These are phyloP conservation scores for Cichorium intybus DNA, from an alignment of 140 eudicot genomes.

Conservation along the genomic window DNA sequence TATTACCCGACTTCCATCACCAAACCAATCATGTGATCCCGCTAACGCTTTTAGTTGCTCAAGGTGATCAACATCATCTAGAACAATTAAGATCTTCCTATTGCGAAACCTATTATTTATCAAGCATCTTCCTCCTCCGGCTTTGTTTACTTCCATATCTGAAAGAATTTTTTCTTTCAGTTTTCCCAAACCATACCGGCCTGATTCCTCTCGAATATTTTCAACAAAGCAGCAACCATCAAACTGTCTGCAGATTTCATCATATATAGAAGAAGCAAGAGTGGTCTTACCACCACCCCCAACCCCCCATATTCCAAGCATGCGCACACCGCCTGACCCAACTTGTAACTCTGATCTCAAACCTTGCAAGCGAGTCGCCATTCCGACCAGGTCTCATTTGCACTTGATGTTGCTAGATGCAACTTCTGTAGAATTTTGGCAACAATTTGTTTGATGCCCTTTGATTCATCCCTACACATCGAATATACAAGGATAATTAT, in stretches of 20 bases:
- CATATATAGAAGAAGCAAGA: background rate
- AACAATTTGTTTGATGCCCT: slow-evolving; percentile 8
- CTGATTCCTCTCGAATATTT: background rate
- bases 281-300: slow-evolving; percentile 12
- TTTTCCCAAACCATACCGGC: background rate
- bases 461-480: slow-evolving; percentile 5
- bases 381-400: background rate
- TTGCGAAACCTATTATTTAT: too few species aligned
- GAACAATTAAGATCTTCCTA: too few species aligned
- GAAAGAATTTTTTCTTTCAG: too few species aligned
- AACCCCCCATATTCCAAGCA: slow-evolving; percentile 9
- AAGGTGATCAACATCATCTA: too few species aligned
- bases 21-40: too few species aligned
- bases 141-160: too few species aligned
- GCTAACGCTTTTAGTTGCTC: too few species aligned
- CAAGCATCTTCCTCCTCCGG: too few species aligned
- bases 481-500: too few species aligned
- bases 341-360: background rate
- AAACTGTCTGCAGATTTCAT: slow-evolving; percentile 2
- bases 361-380: slow-evolving; percentile 5
- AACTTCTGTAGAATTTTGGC: background rate
- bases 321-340: background rate
- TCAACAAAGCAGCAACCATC: slow-evolving; percentile 4
- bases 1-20: too few species aligned
- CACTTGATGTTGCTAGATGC: background rate